phyloP scores from a whole-genome alignment of 2,329 filamentous ascomycete genomes.

The Claviceps paspali region DNA sequence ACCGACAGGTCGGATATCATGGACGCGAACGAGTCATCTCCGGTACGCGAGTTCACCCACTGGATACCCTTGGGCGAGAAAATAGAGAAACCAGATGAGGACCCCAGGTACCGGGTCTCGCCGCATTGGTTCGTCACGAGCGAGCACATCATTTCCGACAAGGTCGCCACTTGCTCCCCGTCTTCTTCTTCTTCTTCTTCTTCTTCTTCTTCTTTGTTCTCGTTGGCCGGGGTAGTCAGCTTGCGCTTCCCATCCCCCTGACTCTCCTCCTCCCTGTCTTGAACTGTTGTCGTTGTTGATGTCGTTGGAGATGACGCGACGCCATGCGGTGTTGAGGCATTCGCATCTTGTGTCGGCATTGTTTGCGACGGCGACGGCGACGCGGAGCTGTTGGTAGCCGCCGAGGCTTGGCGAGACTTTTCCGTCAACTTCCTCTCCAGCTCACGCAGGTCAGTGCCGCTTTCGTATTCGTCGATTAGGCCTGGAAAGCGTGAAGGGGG shows the following conservation, averaged over 20 bases:
- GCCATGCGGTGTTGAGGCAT: constrained; percentile 34
- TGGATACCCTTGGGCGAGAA: constrained; percentile 96
- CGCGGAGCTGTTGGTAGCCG: constrained; percentile 28
- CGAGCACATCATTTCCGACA: constrained; percentile 99
- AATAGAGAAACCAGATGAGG: constrained; percentile 94
- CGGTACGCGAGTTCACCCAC: constrained; percentile 96
- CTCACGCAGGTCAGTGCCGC: constrained; percentile 73
- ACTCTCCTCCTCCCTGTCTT: constrained; percentile 19
- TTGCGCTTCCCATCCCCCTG: constrained; percentile 19
- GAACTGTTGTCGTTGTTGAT: too few species aligned
- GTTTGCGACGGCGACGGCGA: constrained; percentile 38
- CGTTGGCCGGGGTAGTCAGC: constrained; percentile 24
- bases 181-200: constrained; percentile 27
- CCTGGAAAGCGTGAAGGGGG: constrained; percentile 25
- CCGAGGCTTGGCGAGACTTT: constrained; percentile 36
- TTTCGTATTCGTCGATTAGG: constrained; percentile 71
- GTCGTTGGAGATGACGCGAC: constrained; percentile 36
- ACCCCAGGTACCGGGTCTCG: constrained; percentile 95
- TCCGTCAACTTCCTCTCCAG: constrained; percentile 62
- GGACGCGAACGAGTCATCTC: constrained; percentile 84
- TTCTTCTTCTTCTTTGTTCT: constrained; percentile 30
- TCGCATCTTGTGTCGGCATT: constrained; percentile 26
- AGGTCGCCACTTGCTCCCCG: constrained; percentile 60
- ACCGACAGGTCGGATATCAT: constrained; percentile 90
- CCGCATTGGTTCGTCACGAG: constrained; percentile 88